These are phyloP conservation scores for Podila minutissima DNA, from an alignment of 192 early-diverging fungal genomes.

Conservation along the genomic window DNA sequence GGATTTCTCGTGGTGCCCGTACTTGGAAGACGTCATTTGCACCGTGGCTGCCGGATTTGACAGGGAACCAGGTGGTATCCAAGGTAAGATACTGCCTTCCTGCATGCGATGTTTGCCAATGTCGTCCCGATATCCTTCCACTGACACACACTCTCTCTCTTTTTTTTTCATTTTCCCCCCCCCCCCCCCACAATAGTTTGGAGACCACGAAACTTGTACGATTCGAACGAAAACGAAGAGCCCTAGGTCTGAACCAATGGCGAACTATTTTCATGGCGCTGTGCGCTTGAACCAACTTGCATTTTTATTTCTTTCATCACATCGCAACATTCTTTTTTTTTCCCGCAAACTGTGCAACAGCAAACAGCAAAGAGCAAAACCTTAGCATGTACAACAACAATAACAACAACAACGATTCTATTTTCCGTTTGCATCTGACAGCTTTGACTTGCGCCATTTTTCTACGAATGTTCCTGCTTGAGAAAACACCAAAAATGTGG, in stretches of 20 bases:
- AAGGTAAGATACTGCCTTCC: conserved; percentile 15
- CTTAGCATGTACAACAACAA: too few relatives aligned
- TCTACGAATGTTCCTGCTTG: conserved; percentile 65
- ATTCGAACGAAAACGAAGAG: conserved; percentile 25
- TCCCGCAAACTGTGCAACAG: too few relatives aligned
- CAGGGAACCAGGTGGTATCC: conserved; percentile 15
- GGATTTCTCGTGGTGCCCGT: conserved; percentile 38
- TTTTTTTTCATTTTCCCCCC: not conserved
- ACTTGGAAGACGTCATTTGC: conserved; percentile 27
- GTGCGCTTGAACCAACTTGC: too few relatives aligned
- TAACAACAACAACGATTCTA: too few relatives aligned
- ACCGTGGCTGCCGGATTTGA: conserved; percentile 19
- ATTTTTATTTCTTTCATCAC: too few relatives aligned
- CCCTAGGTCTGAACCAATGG: conserved; percentile 4
- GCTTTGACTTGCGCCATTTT: not conserved
- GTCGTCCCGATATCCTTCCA: not conserved
- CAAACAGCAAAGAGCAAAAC: too few relatives aligned
- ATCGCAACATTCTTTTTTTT: too few relatives aligned
- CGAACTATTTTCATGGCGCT: too few relatives aligned
- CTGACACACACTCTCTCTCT: too few relatives aligned
- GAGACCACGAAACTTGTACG: conserved; percentile 30
- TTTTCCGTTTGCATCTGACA: not conserved
- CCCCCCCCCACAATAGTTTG: not conserved
- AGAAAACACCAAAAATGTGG: conserved; percentile 89
- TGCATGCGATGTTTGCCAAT: not conserved